phyloP scores from a whole-genome alignment of 345 rosid species.

The Aethionema arabicum region DNA sequence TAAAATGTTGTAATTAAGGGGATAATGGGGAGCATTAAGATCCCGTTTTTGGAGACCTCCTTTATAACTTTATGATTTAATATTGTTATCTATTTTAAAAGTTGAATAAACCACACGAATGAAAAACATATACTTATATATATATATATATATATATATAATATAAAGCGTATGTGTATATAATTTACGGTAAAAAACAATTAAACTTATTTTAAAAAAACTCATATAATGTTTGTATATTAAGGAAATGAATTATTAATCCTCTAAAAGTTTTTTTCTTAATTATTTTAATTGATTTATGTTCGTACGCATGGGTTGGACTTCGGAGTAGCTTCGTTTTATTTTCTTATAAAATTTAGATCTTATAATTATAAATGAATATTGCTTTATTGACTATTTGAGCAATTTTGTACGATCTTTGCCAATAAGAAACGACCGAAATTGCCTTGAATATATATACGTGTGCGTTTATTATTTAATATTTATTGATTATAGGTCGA shows the following conservation, averaged over 20 bases:
- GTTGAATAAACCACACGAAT: constrained; percentile 7
- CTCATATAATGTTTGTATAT: no score
- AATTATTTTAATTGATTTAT: background rate
- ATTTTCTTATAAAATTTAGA: constrained; percentile 28
- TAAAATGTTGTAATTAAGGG: background rate
- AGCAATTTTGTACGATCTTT: constrained; percentile 20
- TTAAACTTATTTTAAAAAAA: no score
- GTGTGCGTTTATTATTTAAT: constrained; percentile 19
- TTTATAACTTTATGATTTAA: background rate
- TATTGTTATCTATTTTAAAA: background rate
- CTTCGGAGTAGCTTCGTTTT: constrained; percentile 23
- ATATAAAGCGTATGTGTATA: background rate
- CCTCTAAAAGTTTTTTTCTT: constrained; percentile 2
- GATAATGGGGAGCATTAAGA: constrained; percentile 7
- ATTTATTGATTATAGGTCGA: constrained; percentile 22
- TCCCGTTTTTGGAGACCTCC: constrained; percentile 10
- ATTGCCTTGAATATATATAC: constrained; percentile 24
- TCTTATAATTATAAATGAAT: background rate
- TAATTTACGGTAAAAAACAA: background rate
- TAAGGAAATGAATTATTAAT: background rate
- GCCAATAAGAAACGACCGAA: constrained; percentile 12
- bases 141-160: background rate
- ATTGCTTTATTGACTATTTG: constrained; percentile 30
- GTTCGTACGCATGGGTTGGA: constrained; percentile 7
- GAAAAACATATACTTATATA: background rate